Evolutionary conservation across 768 basidiomycete genomes (phyloP), one percentile per base, ranked within the genome.

Genomic region (Amanita pallidorosea): DNA sequence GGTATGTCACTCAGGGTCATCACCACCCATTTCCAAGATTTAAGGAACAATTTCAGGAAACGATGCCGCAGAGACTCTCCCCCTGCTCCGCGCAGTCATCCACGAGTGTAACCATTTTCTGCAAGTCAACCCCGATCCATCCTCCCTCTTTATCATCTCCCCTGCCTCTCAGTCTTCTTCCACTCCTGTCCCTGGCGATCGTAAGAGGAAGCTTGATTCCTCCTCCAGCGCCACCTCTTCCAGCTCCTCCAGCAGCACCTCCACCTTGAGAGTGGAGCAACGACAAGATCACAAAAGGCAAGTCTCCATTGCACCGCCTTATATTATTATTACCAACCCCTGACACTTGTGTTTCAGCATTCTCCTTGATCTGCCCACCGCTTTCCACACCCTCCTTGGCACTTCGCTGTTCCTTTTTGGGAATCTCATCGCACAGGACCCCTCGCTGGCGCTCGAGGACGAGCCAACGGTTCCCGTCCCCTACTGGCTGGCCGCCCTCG

Each of bases 101-200:
- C 79, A 83, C 56, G 81, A 83, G 61, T 83, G 80, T 61, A 77
- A 81, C 62, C 73, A 78, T n/a, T 80, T 83, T 55, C 67, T 81
- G 49, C 55, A 70, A 25, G 63, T 64, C 25, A 76, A 77, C 58
- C 68, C 73, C 11, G 81, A 85, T 55, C 82, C 80, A 1, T 79
- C 77, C 18, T 63, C 71, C 15, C 60, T 83, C 18, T 80, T 74
- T 55, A 49, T 65, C 5, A 64, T 53, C 42, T 5, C 38, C 5
- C 22, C 61, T 43, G 8, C 50, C 50, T 34, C 52, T 47, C 51
- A 59, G 38, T 36, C 47, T 49, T 3, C 56, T 61, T 23, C 15
- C 5, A 17, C 36, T 11, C 40, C 45, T 50, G 3, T 56, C 60
- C 36, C 15, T 0, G 7, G 13, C 6, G 37, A 40, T 3, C 12